A percentile compares a stretch with the other conserved stretches of the same genome.
phyloP scores from a whole-genome alignment of 257 asterid genomes.

The Nemophila menziesii region DNA sequence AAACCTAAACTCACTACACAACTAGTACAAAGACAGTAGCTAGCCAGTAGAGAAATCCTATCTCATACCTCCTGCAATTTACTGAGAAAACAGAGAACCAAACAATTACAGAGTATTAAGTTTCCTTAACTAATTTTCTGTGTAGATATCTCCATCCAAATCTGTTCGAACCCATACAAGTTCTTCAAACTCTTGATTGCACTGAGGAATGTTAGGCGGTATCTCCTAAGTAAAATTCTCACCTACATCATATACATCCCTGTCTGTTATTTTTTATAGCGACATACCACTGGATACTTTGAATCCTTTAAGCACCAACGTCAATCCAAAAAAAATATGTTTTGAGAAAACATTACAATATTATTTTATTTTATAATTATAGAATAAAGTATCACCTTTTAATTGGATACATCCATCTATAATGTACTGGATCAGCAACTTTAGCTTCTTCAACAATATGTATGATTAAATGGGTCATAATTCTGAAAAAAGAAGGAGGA shows the following conservation, averaged over 20 bases:
- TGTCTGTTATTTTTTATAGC: constrained; percentile 2
- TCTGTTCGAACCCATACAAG: not conserved
- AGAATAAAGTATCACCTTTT: not conserved
- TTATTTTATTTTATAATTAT: not conserved
- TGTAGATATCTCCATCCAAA: not conserved
- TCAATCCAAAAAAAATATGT: not conserved
- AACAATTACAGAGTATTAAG: too few relatives aligned
- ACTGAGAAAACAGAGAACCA: too few relatives aligned
- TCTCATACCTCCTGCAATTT: too few relatives aligned
- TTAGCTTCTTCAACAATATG: not conserved
- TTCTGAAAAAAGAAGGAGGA: not conserved
- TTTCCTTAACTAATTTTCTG: not conserved
- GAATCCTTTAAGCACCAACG: constrained; percentile 1
- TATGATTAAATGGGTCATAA: not conserved
- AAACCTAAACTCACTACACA: too few relatives aligned
- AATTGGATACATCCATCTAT: not conserved
- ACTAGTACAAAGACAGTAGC: too few relatives aligned
- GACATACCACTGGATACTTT: not conserved
- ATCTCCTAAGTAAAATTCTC: not conserved
- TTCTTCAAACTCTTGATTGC: not conserved
- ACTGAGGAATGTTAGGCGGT: not conserved
- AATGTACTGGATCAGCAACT: not conserved
- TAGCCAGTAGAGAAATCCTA: too few relatives aligned
- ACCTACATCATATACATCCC: not conserved
- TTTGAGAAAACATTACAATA: not conserved